These are phyloP conservation scores for Penicillium sp. DNA, from an alignment of 2,329 filamentous ascomycete species.

Conservation along the genomic window DNA sequence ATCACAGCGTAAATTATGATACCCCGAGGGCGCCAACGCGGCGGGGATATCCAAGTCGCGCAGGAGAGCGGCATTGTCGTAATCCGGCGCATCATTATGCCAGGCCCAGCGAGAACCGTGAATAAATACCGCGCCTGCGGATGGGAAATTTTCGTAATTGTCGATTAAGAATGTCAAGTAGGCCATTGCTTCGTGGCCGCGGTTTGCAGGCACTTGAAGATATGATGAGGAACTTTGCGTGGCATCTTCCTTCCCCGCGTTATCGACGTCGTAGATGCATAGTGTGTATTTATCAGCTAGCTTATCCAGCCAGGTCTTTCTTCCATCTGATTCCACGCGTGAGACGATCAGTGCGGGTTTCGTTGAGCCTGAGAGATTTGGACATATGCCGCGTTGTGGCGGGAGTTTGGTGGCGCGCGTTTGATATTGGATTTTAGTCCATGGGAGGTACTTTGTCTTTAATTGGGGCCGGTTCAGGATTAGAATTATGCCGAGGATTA, in stretches of 20 bases:
- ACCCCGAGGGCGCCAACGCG: conserved; percentile 46
- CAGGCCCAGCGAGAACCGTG: conserved; percentile 51
- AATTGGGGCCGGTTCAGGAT: conserved; percentile 40
- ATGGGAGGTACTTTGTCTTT: conserved; percentile 41
- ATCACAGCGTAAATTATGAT: conserved; percentile 56
- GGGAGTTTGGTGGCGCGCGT: conserved; percentile 41
- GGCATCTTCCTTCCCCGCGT: conserved; percentile 15
- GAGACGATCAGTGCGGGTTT: conserved; percentile 54
- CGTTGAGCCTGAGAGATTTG: conserved; percentile 39
- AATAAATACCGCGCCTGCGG: conserved; percentile 46
- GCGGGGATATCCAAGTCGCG: conserved; percentile 41
- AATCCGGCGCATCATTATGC: conserved; percentile 50
- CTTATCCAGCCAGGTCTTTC: conserved; percentile 46
- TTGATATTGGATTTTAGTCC: conserved; percentile 50
- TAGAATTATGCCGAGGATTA: conserved; percentile 41
- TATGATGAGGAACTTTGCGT: conserved; percentile 21
- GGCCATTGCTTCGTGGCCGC: conserved; percentile 53
- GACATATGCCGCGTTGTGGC: conserved; percentile 47
- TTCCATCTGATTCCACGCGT: conserved; percentile 47
- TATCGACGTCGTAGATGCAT: conserved; percentile 52
- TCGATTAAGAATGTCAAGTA: conserved; percentile 55
- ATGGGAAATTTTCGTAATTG: conserved; percentile 48
- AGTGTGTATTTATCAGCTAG: conserved; percentile 48
- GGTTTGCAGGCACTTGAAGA: conserved; percentile 52
- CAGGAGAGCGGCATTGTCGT: conserved; percentile 52